Percentiles rank a stretch among this genome's conserved stretches.
These are phyloP conservation scores for Fusarium citri DNA, from an alignment of 2,329 filamentous ascomycete species.

Conservation along the genomic window DNA sequence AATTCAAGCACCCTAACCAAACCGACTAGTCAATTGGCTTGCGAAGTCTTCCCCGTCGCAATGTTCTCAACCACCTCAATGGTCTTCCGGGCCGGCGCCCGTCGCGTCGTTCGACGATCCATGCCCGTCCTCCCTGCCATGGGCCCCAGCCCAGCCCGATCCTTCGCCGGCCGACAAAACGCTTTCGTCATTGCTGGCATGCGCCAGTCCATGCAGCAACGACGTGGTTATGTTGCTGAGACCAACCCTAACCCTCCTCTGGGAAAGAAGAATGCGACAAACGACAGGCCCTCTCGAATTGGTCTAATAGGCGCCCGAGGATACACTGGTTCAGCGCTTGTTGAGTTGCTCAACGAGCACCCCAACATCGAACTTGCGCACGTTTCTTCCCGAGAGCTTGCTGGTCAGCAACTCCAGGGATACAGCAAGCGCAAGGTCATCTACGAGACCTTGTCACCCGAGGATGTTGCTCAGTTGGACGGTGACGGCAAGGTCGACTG, in stretches of 20 bases:
- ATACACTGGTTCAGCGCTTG: conserved; percentile 92
- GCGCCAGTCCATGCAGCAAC: conserved; percentile 6
- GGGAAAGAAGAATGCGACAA: conserved; percentile 88
- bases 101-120: conserved; percentile 11
- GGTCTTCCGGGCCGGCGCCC: conserved; percentile 5
- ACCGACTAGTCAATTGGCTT: conserved; percentile 4
- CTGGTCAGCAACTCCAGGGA: conserved; percentile 85
- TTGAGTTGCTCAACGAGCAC: conserved; percentile 87
- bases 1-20: neutral
- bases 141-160: conserved; percentile 7
- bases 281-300: conserved; percentile 80
- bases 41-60: conserved; percentile 4
- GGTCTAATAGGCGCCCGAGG: conserved; percentile 92
- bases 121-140: conserved; percentile 7
- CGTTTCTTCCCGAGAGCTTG: conserved; percentile 93
- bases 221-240: conserved; percentile 37
- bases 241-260: conserved; percentile 85
- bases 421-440: conserved; percentile 92
- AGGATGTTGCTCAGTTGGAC: conserved; percentile 86
- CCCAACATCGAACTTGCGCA: conserved; percentile 90
- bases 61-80: conserved; percentile 12
- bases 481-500: conserved; percentile 88
- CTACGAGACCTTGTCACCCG: conserved; percentile 89
- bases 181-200: conserved; percentile 1
- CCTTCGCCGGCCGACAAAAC: conserved; percentile 6